A percentile compares a stretch with the other conserved stretches of the same genome.
Evolutionary conservation across 2,329 filamentous ascomycete genomes (phyloP).

Genomic region (Ophiocordyceps unilateralis): DNA sequence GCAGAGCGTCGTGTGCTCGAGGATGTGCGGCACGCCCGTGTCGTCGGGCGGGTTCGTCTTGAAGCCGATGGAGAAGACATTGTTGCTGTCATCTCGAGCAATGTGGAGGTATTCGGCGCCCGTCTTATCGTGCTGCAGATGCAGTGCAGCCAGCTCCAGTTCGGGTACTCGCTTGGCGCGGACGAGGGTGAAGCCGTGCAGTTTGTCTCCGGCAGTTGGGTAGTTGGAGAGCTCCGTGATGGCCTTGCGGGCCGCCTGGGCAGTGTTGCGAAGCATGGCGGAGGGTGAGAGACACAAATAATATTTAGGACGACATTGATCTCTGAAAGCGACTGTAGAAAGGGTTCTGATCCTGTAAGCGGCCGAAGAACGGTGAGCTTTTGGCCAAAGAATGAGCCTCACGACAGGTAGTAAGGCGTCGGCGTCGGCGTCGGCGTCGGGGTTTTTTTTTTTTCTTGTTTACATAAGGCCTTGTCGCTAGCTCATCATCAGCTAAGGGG

Average conservation of each 20-base stretch:
- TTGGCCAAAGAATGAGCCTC: too few species aligned
- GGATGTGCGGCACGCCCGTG: constrained; percentile 88
- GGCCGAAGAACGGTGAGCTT: too few species aligned
- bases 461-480: too few species aligned
- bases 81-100: constrained; percentile 88
- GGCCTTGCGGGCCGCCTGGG: constrained; percentile 38
- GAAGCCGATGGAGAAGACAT: constrained; percentile 98
- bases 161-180: constrained; percentile 86
- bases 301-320: background rate
- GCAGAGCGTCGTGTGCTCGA: constrained; percentile 93
- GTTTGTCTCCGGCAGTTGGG: constrained; percentile 64
- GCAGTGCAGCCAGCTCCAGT: constrained; percentile 77
- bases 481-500: background rate
- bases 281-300: background rate
- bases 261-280: constrained; percentile 34
- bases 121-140: constrained; percentile 86
- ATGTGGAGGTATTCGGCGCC: constrained; percentile 93
- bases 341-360: too few species aligned
- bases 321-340: background rate
- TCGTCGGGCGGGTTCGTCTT: constrained; percentile 97
- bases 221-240: constrained; percentile 61
- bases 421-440: background rate
- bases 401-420: too few species aligned
- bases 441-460: background rate
- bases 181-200: constrained; percentile 86